phyloP scores from a whole-genome alignment of 2,329 filamentous ascomycete genomes.

The Neurospora sp. region DNA sequence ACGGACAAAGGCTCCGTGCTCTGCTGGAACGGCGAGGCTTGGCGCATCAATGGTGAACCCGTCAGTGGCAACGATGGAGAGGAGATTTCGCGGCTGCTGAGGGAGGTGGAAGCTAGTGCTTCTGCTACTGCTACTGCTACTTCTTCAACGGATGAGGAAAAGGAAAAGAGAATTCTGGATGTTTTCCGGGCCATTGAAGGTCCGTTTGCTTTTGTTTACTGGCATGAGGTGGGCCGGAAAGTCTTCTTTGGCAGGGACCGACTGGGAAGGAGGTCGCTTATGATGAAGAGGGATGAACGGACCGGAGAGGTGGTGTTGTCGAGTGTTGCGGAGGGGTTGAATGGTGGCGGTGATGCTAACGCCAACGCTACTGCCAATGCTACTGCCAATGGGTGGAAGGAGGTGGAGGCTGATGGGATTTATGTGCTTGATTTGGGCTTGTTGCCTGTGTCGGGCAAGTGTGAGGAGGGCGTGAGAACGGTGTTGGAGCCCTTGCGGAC shows the following conservation, averaged over 20 bases:
- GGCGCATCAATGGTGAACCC: slow-evolving; percentile 52
- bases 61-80: slow-evolving; percentile 74
- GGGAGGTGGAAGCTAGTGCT: slow-evolving; percentile 32
- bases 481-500: slow-evolving; percentile 9
- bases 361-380: slow-evolving; percentile 4
- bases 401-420: slow-evolving; percentile 78
- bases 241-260: slow-evolving; percentile 82
- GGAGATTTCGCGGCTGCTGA: slow-evolving; percentile 52
- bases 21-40: slow-evolving; percentile 98
- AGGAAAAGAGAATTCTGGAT: slow-evolving; percentile 32
- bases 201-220: slow-evolving; percentile 84
- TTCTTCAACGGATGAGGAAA: slow-evolving; percentile 8
- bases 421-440: slow-evolving; percentile 52
- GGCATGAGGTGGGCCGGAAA: slow-evolving; percentile 49
- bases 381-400: slow-evolving; percentile 45
- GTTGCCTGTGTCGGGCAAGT: slow-evolving; percentile 1
- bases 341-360: slow-evolving; percentile 13
- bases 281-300: slow-evolving; percentile 41
- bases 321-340: slow-evolving; percentile 53
- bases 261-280: slow-evolving; percentile 74
- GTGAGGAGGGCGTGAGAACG: neutral
- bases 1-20: slow-evolving; percentile 52
- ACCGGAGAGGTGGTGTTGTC: slow-evolving; percentile 47
- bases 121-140: slow-evolving; percentile 11
- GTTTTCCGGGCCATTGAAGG: slow-evolving; percentile 58